These are phyloP conservation scores for Macrocystidia cucumis DNA, from an alignment of 1,284 basidiomycete species.

Conservation along the genomic window DNA sequence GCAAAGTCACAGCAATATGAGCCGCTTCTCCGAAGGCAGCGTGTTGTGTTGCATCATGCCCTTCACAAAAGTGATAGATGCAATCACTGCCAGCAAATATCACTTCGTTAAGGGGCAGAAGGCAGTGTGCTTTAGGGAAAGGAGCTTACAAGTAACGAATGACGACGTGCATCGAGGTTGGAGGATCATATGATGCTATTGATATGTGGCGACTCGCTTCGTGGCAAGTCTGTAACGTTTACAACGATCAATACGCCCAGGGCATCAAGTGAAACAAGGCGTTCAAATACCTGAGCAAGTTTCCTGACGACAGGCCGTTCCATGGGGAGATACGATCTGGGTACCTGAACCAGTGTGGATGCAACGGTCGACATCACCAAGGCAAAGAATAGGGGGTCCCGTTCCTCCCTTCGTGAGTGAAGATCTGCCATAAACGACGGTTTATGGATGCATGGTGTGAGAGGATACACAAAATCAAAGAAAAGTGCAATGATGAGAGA, in stretches of 20 bases:
- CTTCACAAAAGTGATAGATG: slow-evolving; percentile 79
- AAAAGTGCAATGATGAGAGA: slow-evolving; percentile 76
- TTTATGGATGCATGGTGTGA: slow-evolving; percentile 77
- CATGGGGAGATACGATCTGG: slow-evolving; percentile 75
- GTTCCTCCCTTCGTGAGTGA: slow-evolving; percentile 67
- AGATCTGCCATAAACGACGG: slow-evolving; percentile 85
- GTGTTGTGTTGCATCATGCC: slow-evolving; percentile 81
- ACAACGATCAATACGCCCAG: slow-evolving; percentile 6
- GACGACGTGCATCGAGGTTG: slow-evolving; percentile 73
- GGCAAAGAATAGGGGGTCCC: slow-evolving; percentile 81
- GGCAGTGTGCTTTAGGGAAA: slow-evolving; percentile 1
- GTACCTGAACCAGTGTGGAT: slow-evolving; percentile 76
- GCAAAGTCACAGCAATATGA: slow-evolving; percentile 72
- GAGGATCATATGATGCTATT: slow-evolving; percentile 74
- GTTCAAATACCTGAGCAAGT: slow-evolving; percentile 44
- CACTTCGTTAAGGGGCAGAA: slow-evolving; percentile 7
- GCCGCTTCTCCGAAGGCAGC: slow-evolving; percentile 78
- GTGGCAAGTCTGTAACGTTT: slow-evolving; percentile 57
- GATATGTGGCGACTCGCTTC: slow-evolving; percentile 77
- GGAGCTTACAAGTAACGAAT: slow-evolving; percentile 73
- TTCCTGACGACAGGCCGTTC: slow-evolving; percentile 70
- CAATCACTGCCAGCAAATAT: slow-evolving; percentile 46
- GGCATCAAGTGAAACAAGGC: slow-evolving; percentile 1
- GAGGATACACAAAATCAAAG: slow-evolving; percentile 84
- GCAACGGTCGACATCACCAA: slow-evolving; percentile 82